phyloP scores from a whole-genome alignment of 768 basidiomycete genomes.

The Tulasnella sp. region DNA sequence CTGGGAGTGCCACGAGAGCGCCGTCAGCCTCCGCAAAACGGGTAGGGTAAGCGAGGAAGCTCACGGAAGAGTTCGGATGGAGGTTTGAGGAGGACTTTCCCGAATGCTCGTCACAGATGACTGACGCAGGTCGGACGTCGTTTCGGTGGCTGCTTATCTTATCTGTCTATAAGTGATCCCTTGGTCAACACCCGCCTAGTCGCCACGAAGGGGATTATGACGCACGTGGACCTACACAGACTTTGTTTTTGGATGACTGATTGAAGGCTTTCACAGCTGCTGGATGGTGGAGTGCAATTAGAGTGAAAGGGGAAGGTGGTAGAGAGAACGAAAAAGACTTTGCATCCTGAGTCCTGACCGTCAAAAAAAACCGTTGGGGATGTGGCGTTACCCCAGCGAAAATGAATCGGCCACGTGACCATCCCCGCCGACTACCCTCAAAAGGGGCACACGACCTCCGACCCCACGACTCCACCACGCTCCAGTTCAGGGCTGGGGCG shows the following conservation, averaged over 20 bases:
- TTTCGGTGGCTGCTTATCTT: neutral
- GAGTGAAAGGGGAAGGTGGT: conserved; percentile 2
- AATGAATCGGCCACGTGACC: neutral
- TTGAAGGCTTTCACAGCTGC: neutral
- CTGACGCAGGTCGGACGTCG: neutral
- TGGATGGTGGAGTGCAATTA: neutral
- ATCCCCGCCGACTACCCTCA: neutral
- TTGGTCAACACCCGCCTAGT: too few species aligned
- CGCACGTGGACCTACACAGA: neutral
- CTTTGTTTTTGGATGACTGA: neutral
- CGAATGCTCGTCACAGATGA: neutral
- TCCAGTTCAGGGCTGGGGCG: neutral
- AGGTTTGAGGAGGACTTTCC: neutral
- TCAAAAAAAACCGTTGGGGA: neutral
- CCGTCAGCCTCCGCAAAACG: neutral
- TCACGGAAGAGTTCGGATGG: neutral
- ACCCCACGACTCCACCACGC: neutral
- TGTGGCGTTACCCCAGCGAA: conserved; percentile 3
- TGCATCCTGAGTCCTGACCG: neutral
- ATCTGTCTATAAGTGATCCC: neutral
- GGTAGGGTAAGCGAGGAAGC: neutral
- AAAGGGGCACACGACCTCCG: neutral
- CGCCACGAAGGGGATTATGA: neutral
- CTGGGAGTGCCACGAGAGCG: neutral
- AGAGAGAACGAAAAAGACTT: neutral